phyloP scores from a whole-genome alignment of 192 early-diverging fungal genomes.

The Backusella psychrophila region DNA sequence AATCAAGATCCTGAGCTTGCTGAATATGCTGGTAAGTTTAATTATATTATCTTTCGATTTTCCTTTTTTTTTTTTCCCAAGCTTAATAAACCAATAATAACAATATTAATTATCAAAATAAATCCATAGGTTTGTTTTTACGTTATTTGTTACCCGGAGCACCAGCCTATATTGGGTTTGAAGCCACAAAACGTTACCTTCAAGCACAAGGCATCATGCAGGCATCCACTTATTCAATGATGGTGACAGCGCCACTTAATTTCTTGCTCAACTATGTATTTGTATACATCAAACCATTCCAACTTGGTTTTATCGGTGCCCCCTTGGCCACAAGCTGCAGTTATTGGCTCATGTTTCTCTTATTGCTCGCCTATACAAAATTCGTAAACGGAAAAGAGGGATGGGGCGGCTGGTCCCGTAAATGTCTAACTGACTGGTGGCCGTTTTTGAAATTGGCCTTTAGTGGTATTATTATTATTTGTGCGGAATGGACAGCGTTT shows the following conservation, averaged over 20 bases:
- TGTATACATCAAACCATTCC: conserved; percentile 47
- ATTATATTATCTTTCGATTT: neutral
- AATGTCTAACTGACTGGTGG: conserved; percentile 37
- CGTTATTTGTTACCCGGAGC: conserved; percentile 66
- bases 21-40: conserved; percentile 14
- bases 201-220: conserved; percentile 92
- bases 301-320: conserved; percentile 66
- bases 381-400: conserved; percentile 49
- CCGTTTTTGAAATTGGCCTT: conserved; percentile 59
- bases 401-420: conserved; percentile 75
- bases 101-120: neutral
- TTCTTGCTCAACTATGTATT: conserved; percentile 62
- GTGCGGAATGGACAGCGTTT: conserved; percentile 68
- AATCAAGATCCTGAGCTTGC: conserved; percentile 28
- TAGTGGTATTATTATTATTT: conserved; percentile 69
- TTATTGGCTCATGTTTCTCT: conserved; percentile 57
- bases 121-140: conserved; percentile 46
- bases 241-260: conserved; percentile 59
- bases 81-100: neutral
- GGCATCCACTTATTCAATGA: conserved; percentile 67
- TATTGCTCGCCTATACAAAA: conserved; percentile 49
- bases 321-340: conserved; percentile 65
- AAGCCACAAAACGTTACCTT: conserved; percentile 81
- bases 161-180: conserved; percentile 76
- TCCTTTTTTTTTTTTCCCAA: neutral